Percentiles rank a stretch among this genome's conserved stretches.
Conservation (phyloP, 108 stramenopile genomes). For the Epithemia pelagica region DNA sequence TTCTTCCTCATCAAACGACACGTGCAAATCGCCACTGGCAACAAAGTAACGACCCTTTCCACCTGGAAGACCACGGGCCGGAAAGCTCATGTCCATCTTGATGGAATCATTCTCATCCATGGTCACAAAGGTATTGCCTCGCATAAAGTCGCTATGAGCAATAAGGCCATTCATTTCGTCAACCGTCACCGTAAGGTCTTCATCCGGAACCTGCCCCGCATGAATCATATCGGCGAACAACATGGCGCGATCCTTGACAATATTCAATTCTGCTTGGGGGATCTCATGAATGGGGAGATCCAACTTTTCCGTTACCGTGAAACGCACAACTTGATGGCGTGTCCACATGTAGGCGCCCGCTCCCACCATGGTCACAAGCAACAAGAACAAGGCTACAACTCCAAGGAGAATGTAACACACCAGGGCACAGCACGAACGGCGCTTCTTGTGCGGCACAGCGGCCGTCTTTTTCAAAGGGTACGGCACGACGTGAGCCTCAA, state of each 20-base stretch:
- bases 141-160: conserved; percentile 20
- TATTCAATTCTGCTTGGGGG: conserved; percentile 7
- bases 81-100: conserved; percentile 11
- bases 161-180: conserved; percentile 27
- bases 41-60: conserved; percentile 22
- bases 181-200: conserved; percentile 19
- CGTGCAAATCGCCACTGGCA: conserved; percentile 5
- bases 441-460: not conserved
- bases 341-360: conserved; percentile 1
- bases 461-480: not conserved
- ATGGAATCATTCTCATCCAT: conserved; percentile 8
- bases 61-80: conserved; percentile 18
- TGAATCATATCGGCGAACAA: conserved; percentile 4
- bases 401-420: not conserved
- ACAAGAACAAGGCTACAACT: not conserved
- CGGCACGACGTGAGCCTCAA: not conserved
- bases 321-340: not conserved
- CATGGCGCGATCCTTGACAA: conserved; percentile 12
- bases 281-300: conserved; percentile 16
- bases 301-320: not conserved
- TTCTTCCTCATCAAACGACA: not conserved
- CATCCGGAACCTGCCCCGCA: not conserved
- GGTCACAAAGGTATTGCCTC: conserved; percentile 13
- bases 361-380: not conserved
- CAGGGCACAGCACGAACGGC: not conserved